Evolutionary conservation across 2,329 filamentous ascomycete genomes (phyloP).

Genomic region (Talaromyces sp.): DNA sequence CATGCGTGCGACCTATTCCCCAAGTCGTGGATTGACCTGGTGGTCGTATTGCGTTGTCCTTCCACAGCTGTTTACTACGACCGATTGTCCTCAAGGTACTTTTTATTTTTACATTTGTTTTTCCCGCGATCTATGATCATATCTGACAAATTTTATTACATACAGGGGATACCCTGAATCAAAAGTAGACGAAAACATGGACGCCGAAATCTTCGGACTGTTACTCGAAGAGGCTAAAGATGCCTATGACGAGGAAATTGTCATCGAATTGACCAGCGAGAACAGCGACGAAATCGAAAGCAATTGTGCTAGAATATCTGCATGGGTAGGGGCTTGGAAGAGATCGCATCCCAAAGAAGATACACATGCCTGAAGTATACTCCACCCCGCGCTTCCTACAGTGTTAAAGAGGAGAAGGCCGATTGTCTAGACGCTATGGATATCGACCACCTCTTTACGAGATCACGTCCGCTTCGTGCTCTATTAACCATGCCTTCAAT

Average conservation of each 20-base stretch:
- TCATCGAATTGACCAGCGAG: slow-evolving; percentile 84
- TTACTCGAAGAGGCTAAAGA: slow-evolving; percentile 85
- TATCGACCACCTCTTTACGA: neutral
- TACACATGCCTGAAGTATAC: slow-evolving; percentile 3
- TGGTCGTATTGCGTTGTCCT: slow-evolving; percentile 77
- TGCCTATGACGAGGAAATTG: slow-evolving; percentile 78
- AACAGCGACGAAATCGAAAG: slow-evolving; percentile 77
- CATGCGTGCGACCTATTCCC: slow-evolving; percentile 96
- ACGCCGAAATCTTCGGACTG: slow-evolving; percentile 97
- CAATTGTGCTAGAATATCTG: slow-evolving; percentile 78
- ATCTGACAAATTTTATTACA: neutral
- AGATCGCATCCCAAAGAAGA: slow-evolving; percentile 37
- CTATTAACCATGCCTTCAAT: slow-evolving; percentile 74
- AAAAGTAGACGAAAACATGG: slow-evolving; percentile 93
- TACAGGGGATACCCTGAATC: slow-evolving; percentile 71
- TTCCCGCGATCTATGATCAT: neutral
- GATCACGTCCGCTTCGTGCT: slow-evolving; percentile 27
- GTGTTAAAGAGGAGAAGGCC: neutral
- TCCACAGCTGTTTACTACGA: slow-evolving; percentile 81
- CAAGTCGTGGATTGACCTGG: slow-evolving; percentile 87
- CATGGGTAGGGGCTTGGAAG: slow-evolving; percentile 82
- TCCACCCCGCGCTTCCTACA: neutral
- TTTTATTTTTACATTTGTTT: slow-evolving; percentile 20
- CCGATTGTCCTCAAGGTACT: slow-evolving; percentile 67
- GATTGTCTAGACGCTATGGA: neutral